Conservation (phyloP, 768 basidiomycete species). For the Galerina sulciceps region DNA sequence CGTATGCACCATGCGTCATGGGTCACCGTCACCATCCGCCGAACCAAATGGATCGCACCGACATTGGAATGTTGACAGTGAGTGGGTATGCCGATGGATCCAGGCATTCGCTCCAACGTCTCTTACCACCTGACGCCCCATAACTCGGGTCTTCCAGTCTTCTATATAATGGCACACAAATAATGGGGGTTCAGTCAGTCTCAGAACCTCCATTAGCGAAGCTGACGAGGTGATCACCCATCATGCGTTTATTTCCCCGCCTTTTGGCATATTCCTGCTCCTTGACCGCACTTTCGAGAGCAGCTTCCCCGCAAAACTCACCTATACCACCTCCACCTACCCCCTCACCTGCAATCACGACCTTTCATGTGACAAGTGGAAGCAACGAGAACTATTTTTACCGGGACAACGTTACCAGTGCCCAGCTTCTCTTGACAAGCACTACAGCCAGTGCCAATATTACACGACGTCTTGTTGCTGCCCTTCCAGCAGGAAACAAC, state of each 20-base stretch:
- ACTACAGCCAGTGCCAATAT: slow-evolving; percentile 21
- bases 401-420: slow-evolving; percentile 41
- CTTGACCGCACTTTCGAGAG: background rate
- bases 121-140: background rate
- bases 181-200: too few relatives aligned
- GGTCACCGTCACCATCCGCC: too few relatives aligned
- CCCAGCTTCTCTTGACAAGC: slow-evolving; percentile 43
- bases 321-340: background rate
- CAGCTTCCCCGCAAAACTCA: background rate
- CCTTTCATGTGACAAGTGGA: slow-evolving; percentile 38
- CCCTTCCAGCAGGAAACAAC: slow-evolving; percentile 48
- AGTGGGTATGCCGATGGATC: background rate
- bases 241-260: background rate
- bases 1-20: too few relatives aligned
- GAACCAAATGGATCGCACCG: too few relatives aligned
- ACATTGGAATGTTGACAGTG: background rate
- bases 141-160: background rate
- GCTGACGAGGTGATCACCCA: background rate
- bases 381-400: slow-evolving; percentile 49
- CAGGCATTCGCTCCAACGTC: background rate
- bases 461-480: slow-evolving; percentile 40
- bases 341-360: slow-evolving; percentile 4
- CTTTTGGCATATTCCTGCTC: background rate
- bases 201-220: background rate
- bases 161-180: background rate